phyloP scores from a whole-genome alignment of 495 filamentous ascomycete species.

The Wilcoxina mikolae region DNA sequence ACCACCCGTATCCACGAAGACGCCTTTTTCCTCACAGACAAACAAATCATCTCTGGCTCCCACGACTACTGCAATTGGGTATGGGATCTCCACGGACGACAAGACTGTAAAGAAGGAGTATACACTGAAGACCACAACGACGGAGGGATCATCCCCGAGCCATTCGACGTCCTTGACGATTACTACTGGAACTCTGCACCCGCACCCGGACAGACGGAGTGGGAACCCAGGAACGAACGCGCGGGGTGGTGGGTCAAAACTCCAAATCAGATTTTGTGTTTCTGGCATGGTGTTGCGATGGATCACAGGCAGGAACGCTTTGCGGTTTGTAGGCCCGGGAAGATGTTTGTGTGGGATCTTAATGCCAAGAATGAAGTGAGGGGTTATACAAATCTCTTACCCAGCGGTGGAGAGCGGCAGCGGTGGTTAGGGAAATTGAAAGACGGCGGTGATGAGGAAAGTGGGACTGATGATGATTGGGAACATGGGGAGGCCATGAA shows the following conservation, averaged over 20 bases:
- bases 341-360: slow-evolving; percentile 28
- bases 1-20: slow-evolving; percentile 24
- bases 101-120: neutral
- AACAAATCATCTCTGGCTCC: slow-evolving; percentile 19
- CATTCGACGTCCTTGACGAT: slow-evolving; percentile 24
- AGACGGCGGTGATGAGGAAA: slow-evolving; percentile 4
- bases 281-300: slow-evolving; percentile 21
- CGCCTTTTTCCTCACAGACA: slow-evolving; percentile 15
- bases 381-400: neutral
- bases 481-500: slow-evolving; percentile 5
- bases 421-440: slow-evolving; percentile 26
- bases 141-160: slow-evolving; percentile 16
- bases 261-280: slow-evolving; percentile 26
- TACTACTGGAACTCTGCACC: slow-evolving; percentile 19
- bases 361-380: neutral
- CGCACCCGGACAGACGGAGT: neutral
- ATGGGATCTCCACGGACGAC: slow-evolving; percentile 13
- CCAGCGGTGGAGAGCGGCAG: neutral
- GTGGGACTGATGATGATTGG: slow-evolving; percentile 9
- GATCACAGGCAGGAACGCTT: slow-evolving; percentile 14
- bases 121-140: slow-evolving; percentile 20
- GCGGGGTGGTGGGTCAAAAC: slow-evolving; percentile 28
- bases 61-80: slow-evolving; percentile 29
- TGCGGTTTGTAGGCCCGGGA: slow-evolving; percentile 22
- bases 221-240: slow-evolving; percentile 23